Evolutionary conservation across 2,329 filamentous ascomycete species (phyloP).

Genomic region (Gaeumannomyces sp.): DNA sequence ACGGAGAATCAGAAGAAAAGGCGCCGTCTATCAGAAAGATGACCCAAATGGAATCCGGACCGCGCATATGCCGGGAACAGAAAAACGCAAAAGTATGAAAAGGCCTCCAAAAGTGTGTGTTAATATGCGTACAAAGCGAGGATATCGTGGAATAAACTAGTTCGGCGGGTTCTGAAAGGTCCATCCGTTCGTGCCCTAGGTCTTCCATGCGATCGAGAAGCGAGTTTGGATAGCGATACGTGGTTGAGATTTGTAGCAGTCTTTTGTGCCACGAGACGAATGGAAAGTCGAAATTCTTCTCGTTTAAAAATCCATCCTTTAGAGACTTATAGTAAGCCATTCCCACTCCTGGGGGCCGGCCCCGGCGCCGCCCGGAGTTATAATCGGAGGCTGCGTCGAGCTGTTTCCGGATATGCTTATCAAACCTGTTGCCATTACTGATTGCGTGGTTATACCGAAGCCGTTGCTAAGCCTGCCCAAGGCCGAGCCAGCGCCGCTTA

Average conservation of each 20-base stretch:
- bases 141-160: no score
- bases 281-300: neutral
- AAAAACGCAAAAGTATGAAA: neutral
- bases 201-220: neutral
- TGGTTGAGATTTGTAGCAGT: no score
- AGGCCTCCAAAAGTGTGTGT: neutral
- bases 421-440: conserved; percentile 42
- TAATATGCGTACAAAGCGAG: neutral
- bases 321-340: conserved; percentile 98
- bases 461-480: conserved; percentile 40
- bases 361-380: conserved; percentile 44
- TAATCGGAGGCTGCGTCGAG: conserved; percentile 30
- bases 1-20: no score
- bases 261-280: no score
- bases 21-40: no score
- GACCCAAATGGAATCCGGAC: no score
- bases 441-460: conserved; percentile 50
- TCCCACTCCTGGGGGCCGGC: conserved; percentile 92
- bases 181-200: neutral
- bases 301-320: conserved; percentile 17
- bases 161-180: no score
- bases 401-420: conserved; percentile 47
- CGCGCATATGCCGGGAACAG: neutral
- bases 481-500: conserved; percentile 33
- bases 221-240: no score